These are phyloP conservation scores for Eucalyptus urophylla DNA, from an alignment of 345 rosid species.

Conservation along the genomic window DNA sequence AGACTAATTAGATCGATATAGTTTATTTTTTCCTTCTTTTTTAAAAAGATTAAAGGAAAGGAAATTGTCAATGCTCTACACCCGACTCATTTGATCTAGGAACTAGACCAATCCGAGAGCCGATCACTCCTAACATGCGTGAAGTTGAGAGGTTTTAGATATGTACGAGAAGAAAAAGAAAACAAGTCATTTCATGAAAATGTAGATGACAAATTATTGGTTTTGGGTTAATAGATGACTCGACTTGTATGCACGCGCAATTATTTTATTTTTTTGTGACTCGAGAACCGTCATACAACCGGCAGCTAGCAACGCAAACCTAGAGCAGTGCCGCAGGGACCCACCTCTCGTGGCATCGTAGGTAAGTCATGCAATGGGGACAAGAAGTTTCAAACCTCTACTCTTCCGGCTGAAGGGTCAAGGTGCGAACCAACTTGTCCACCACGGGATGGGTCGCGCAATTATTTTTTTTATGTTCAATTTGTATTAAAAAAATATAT, in stretches of 20 bases:
- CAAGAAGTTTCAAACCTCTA: no score
- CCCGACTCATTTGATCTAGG: rapidly evolving
- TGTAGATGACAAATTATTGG: neutral
- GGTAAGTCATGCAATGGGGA: rapidly evolving
- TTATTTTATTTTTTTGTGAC: neutral
- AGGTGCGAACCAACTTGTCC: no score
- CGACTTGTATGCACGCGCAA: neutral
- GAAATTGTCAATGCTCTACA: neutral
- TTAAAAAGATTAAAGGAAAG: no score
- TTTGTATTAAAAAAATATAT: neutral
- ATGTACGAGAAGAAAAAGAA: rapidly evolving
- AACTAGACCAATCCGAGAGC: neutral
- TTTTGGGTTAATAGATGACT: neutral
- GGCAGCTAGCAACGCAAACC: no score
- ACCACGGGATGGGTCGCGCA: rapidly evolving
- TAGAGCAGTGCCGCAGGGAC: rapidly evolving
- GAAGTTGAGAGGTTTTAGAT: neutral
- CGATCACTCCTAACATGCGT: neutral
- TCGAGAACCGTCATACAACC: rapidly evolving
- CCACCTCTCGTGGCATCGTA: no score
- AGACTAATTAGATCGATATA: neutral
- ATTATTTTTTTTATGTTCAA: neutral
- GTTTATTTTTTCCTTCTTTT: no score
- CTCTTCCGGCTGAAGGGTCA: no score
- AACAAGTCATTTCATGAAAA: neutral